Evolutionary conservation across 495 filamentous ascomycete species (phyloP), one percentile per base, ranked within the genome.

Genomic region (Xylaria flabelliformis): DNA sequence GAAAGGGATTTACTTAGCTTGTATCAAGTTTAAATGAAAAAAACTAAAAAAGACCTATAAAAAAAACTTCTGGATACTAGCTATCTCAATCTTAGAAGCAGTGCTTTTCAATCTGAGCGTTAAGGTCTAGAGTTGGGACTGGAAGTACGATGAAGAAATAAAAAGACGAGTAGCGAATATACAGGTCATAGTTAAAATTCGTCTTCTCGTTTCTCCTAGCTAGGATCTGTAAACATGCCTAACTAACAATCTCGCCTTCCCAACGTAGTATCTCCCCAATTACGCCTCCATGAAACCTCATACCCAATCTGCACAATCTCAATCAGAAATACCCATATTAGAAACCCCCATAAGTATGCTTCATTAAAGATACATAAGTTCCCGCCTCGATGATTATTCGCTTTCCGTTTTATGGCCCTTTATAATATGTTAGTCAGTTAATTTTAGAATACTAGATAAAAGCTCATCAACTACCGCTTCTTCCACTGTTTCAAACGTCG

Each of bases 381-480:
- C 53, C 53, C 3, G 53, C 7, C 26, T 34, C 32, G 17, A 19
- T 24, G 5, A 41, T 21, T 29, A 19, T 13, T 41, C 34, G 58
- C 21, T 17, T 39, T 61, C 58, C 58, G 58, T 61, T 61, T 61
- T 39, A 36, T 61, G 32, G 34, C 32, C 58, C 50, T 32, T 59
- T 56, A 13, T 24, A 0, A 24, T 21, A 15, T 29, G 34, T 59
- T 39, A 69, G 53, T 69, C 53, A 32, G 39, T 34, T 32, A 69
- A 34, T 42, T 36, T 58, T 7, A 72, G 9, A n/a, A 62, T 29
- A 48, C 69, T 29, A 4, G 59, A 63, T 41, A 72, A 39, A 12
- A 62, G 26, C 56, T 72, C 50, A 19, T 36, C 71, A 44, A 74
- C 59, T 5, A 69, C 19, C 15, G 51, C 29, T 42, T 67, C 72